These are phyloP conservation scores for Trypanosoma brucei DNA, from an alignment of 208 protist species.

Conservation along the genomic window DNA sequence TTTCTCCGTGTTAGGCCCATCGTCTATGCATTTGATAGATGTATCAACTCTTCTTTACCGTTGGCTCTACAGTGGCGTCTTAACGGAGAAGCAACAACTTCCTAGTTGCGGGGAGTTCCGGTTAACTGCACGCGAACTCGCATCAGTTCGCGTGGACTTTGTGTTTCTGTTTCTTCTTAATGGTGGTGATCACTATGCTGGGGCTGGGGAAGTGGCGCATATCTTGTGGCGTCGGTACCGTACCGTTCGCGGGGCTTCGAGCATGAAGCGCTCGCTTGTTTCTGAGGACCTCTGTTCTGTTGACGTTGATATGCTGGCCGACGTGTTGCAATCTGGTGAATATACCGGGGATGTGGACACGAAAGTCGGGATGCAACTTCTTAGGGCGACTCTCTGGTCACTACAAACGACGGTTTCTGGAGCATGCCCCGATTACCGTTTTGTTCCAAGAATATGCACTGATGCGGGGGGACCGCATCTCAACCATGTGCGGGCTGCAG, in stretches of 20 bases:
- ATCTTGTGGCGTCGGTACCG: constrained; percentile 72
- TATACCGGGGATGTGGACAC: constrained; percentile 56
- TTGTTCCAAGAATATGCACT: constrained; percentile 22
- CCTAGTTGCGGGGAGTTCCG: constrained; percentile 24
- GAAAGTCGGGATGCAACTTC: constrained; percentile 32
- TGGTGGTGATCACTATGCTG: constrained; percentile 82
- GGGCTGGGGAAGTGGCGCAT: constrained; percentile 75
- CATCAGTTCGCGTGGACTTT: constrained; percentile 79
- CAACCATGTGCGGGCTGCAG: constrained; percentile 61
- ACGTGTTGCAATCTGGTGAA: constrained; percentile 55
- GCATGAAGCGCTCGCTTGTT: constrained; percentile 51
- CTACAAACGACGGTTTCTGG: constrained; percentile 45
- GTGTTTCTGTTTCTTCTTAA: constrained; percentile 85
- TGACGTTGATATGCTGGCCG: constrained; percentile 60
- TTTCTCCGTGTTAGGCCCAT: constrained; percentile 69
- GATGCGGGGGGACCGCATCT: constrained; percentile 34
- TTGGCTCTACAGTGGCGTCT: constrained; percentile 48
- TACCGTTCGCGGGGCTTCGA: constrained; percentile 41
- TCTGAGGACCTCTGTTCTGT: constrained; percentile 35
- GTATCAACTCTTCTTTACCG: constrained; percentile 74
- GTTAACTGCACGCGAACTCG: constrained; percentile 41
- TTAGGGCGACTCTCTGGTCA: constrained; percentile 48
- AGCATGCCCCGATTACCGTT: constrained; percentile 45
- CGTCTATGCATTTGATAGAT: constrained; percentile 75
- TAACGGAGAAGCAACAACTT: constrained; percentile 17